Evolutionary conservation across 352 stramenopile species (phyloP).

Genomic region (Hyaloperonospora brassicae): DNA sequence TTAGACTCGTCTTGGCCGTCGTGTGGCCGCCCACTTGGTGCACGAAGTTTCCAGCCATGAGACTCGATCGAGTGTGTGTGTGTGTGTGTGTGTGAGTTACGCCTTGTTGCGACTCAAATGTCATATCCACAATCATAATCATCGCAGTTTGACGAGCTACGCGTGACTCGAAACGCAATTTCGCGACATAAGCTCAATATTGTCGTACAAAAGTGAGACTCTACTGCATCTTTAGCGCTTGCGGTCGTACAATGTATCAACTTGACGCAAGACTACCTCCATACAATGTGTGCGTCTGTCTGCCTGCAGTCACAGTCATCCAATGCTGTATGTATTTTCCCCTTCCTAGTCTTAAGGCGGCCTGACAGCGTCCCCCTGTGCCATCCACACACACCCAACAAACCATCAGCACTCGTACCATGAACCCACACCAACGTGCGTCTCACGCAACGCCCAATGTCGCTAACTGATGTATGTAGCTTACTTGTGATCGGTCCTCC

Average conservation of each 20-base stretch:
- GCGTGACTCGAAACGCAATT: no score
- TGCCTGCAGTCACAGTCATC: constrained; percentile 7
- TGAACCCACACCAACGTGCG: constrained; percentile 19
- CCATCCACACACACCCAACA: constrained; percentile 12
- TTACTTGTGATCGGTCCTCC: constrained; percentile 26
- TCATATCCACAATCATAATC: no score
- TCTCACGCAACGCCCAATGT: constrained; percentile 17
- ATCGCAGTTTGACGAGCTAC: no score
- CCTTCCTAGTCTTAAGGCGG: constrained; percentile 14
- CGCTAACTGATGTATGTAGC: constrained; percentile 29
- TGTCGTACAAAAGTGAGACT: no score
- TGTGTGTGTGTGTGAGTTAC: no score
- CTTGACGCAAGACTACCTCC: constrained; percentile 11
- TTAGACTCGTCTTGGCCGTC: constrained; percentile 60
- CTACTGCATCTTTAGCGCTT: constrained; percentile 10
- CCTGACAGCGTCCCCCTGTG: constrained; percentile 12
- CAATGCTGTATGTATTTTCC: constrained; percentile 3
- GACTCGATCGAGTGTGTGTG: no score
- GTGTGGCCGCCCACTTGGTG: constrained; percentile 78
- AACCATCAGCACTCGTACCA: constrained; percentile 15
- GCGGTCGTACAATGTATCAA: constrained; percentile 8
- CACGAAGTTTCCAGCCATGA: constrained; percentile 18
- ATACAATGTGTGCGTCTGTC: constrained; percentile 3
- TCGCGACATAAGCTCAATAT: no score
- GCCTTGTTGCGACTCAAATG: no score